Percentiles rank a stretch among this genome's conserved stretches.
These are phyloP conservation scores for Podila horticola DNA, from an alignment of 192 early-diverging fungal genomes.

Conservation along the genomic window DNA sequence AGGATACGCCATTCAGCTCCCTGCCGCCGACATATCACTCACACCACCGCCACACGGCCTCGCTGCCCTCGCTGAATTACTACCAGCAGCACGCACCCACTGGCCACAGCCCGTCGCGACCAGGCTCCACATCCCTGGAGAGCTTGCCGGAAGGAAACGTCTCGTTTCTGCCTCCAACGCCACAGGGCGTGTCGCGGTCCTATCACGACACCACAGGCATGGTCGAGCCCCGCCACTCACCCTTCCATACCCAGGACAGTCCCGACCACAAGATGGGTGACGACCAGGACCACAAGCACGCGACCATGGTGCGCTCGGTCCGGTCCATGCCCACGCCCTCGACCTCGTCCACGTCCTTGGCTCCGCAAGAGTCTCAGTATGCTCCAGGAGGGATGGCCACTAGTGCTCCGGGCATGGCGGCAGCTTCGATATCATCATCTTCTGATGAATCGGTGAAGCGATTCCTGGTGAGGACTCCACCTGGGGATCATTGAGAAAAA, in stretches of 20 bases:
- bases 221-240: too few relatives aligned
- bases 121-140: too few relatives aligned
- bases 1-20: background rate
- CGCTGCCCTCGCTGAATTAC: background rate
- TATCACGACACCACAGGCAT: too few relatives aligned
- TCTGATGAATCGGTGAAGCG: slow-evolving; percentile 9
- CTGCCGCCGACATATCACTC: background rate
- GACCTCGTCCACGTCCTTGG: background rate
- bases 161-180: too few relatives aligned
- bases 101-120: too few relatives aligned
- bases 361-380: background rate
- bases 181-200: too few relatives aligned
- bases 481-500: slow-evolving; percentile 2
- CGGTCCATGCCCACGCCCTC: background rate
- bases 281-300: background rate
- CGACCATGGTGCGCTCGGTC: background rate
- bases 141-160: too few relatives aligned
- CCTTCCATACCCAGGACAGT: background rate
- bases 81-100: background rate
- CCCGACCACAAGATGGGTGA: background rate
- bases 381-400: background rate
- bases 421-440: background rate
- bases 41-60: background rate
- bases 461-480: slow-evolving; percentile 15
- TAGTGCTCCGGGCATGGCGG: background rate